Evolutionary conservation across 169 alveolate genomes (phyloP).

Genomic region (Eimeria necatrix): DNA sequence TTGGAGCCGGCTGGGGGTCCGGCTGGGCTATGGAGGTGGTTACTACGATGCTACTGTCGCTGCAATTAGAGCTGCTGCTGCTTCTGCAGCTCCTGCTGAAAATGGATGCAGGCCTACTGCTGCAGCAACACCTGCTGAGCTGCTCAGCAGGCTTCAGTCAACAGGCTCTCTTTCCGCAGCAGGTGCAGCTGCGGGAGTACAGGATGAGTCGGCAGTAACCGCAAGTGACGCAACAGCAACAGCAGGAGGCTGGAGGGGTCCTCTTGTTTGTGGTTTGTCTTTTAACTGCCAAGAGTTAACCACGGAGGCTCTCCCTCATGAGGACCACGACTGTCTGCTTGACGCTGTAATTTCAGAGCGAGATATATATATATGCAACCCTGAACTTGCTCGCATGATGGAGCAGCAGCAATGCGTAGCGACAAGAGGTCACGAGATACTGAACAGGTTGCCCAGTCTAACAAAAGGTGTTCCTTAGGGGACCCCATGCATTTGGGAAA

Average conservation of each 20-base stretch:
- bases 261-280: not conserved
- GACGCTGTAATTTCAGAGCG: not conserved
- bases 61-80: not conserved
- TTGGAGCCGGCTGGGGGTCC: not conserved
- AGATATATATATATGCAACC: not conserved
- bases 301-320: not conserved
- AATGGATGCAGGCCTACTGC: not conserved
- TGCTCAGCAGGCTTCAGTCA: not conserved
- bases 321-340: not conserved
- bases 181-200: not conserved
- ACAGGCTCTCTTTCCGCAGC: not conserved
- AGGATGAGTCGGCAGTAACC: not conserved
- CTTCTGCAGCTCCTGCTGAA: not conserved
- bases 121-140: not conserved
- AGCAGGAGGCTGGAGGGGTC: not conserved
- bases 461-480: no score
- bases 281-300: not conserved
- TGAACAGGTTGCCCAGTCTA: no score
- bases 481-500: no score
- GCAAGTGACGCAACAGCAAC: not conserved
- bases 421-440: not conserved
- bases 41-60: not conserved
- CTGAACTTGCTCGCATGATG: not conserved
- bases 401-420: not conserved
- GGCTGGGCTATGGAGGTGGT: not conserved